Conservation (phyloP, 257 asterid species). For the Solanum etuberosum region DNA sequence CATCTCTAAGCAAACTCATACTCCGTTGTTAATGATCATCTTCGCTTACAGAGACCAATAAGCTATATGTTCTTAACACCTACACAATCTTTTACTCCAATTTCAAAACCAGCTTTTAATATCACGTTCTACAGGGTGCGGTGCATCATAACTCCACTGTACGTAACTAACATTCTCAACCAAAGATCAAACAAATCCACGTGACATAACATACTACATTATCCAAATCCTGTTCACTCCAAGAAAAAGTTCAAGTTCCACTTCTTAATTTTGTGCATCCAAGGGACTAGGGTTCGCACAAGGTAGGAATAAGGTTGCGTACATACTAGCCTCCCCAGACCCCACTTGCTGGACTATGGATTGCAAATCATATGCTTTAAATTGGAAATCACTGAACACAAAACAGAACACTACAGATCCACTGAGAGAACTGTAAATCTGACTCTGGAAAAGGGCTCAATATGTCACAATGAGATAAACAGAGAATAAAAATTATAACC, state of each 20-base stretch:
- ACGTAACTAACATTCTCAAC: not conserved
- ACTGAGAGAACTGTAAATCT: not conserved
- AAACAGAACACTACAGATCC: not conserved
- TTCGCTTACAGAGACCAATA: not conserved
- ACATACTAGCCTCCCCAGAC: not conserved
- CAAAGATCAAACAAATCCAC: not conserved
- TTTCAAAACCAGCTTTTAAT: not conserved
- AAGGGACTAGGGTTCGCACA: not conserved
- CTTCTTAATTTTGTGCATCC: not conserved
- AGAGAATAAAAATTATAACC: not conserved
- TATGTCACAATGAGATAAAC: not conserved
- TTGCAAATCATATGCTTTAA: not conserved
- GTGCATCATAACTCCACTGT: not conserved
- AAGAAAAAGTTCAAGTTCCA: not conserved
- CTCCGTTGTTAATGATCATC: not conserved
- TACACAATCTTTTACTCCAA: not conserved
- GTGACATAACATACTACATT: not conserved
- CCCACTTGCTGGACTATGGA: not conserved
- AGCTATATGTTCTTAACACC: not conserved
- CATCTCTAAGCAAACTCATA: not conserved
- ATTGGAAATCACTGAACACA: not conserved
- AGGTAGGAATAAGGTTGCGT: not conserved
- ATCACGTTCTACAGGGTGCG: not conserved
- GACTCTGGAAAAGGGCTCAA: not conserved
- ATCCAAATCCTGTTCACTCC: not conserved